phyloP scores from a whole-genome alignment of 768 basidiomycete genomes.

The Boletus coccyginus region DNA sequence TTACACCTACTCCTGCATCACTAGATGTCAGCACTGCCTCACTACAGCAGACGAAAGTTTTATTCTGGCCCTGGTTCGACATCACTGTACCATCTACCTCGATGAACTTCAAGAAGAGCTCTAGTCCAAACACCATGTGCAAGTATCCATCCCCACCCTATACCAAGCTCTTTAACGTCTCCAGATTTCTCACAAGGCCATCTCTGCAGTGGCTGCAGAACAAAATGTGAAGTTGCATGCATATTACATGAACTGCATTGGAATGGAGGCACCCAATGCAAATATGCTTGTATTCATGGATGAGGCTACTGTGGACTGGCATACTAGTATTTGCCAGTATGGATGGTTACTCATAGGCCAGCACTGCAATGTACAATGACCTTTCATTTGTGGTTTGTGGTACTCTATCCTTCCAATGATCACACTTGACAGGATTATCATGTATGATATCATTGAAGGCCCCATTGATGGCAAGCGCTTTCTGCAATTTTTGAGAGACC shows the following conservation, averaged over 20 bases:
- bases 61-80: too few species aligned
- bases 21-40: too few species aligned
- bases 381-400: constrained; percentile 10
- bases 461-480: too few species aligned
- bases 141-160: not conserved
- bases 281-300: constrained; percentile 26
- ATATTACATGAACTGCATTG: constrained; percentile 10
- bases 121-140: not conserved
- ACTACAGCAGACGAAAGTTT: too few species aligned
- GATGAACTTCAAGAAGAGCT: not conserved
- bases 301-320: constrained; percentile 12
- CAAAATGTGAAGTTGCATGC: constrained; percentile 3
- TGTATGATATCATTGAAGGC: too few species aligned
- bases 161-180: not conserved
- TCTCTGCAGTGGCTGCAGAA: constrained; percentile 14
- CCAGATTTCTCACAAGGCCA: too few species aligned
- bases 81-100: too few species aligned
- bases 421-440: too few species aligned
- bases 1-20: too few species aligned
- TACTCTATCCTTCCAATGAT: constrained; percentile 20
- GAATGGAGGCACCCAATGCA: too few species aligned
- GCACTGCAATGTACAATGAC: not conserved
- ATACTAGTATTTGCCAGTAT: not conserved
- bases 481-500: too few species aligned
- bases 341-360: not conserved